Evolutionary conservation across 1,284 basidiomycete species (phyloP).

Genomic region (Leccinum solheimii): DNA sequence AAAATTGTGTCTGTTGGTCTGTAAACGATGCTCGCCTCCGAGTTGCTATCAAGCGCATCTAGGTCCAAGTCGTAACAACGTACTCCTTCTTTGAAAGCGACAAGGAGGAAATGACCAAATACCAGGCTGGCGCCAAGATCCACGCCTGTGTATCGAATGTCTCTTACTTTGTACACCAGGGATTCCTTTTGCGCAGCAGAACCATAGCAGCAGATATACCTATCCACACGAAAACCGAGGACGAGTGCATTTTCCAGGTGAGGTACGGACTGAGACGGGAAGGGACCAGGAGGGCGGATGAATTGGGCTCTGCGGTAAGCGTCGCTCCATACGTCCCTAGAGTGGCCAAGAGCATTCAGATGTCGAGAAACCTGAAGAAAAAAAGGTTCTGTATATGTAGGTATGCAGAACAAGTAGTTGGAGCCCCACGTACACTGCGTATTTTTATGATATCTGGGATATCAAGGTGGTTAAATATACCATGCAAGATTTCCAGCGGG

Average conservation of each 20-base stretch:
- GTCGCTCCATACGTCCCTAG: slow-evolving; percentile 18
- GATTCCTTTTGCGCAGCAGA: background rate
- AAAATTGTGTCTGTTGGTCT: slow-evolving; percentile 4
- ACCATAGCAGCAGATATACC: slow-evolving; percentile 1
- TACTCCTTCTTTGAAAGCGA: slow-evolving; percentile 17
- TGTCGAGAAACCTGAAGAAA: slow-evolving; percentile 18
- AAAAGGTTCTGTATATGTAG: background rate
- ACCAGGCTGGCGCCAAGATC: slow-evolving; percentile 8
- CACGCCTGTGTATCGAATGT: slow-evolving; percentile 17
- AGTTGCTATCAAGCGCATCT: slow-evolving; percentile 14
- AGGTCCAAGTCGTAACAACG: slow-evolving; percentile 23
- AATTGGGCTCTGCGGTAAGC: slow-evolving; percentile 18
- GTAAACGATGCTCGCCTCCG: slow-evolving; percentile 15
- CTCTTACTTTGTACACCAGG: slow-evolving; percentile 1
- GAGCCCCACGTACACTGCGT: slow-evolving; percentile 19
- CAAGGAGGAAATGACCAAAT: slow-evolving; percentile 21
- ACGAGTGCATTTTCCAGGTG: slow-evolving; percentile 19
- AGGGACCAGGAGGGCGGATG: slow-evolving; percentile 24
- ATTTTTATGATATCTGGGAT: slow-evolving; percentile 18
- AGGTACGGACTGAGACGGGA: slow-evolving; percentile 13
- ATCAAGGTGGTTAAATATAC: slow-evolving; percentile 15
- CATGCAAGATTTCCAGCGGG: slow-evolving; percentile 16
- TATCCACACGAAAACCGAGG: slow-evolving; percentile 13
- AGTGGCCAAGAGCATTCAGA: slow-evolving; percentile 9
- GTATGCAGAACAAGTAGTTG: background rate